These are phyloP conservation scores for Gaeumannomyces sp. DNA, from an alignment of 2,329 filamentous ascomycete species.

Conservation along the genomic window DNA sequence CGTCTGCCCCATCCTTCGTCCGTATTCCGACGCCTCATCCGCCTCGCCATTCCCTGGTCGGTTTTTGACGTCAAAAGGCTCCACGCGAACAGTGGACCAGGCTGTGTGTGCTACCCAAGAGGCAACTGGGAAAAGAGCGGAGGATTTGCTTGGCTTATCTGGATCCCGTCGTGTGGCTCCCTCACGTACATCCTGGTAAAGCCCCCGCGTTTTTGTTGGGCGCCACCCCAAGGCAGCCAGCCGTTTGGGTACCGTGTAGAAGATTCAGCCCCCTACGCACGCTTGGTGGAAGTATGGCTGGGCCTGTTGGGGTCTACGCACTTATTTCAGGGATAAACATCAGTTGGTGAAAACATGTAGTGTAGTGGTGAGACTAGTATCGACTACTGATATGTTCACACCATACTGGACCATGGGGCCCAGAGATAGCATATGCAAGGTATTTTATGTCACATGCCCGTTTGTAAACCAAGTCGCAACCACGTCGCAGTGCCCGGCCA, in stretches of 20 bases:
- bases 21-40: too few species aligned
- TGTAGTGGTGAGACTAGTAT: too few species aligned
- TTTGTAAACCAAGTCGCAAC: not conserved
- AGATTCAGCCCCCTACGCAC: too few species aligned
- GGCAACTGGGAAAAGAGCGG: not conserved
- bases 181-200: not conserved
- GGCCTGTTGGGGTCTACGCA: too few species aligned
- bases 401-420: too few species aligned
- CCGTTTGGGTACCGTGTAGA: not conserved
- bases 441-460: not conserved
- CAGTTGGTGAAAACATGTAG: too few species aligned
- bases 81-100: not conserved
- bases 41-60: too few species aligned
- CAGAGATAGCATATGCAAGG: not conserved
- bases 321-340: too few species aligned
- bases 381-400: too few species aligned
- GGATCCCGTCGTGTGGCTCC: not conserved
- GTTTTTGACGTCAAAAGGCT: not conserved
- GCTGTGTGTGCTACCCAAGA: not conserved
- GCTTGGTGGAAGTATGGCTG: too few species aligned
- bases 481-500: too few species aligned
- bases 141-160: not conserved
- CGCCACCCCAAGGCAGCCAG: not conserved
- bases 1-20: too few species aligned
- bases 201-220: not conserved